Evolutionary conservation across 1,284 basidiomycete species (phyloP).

Genomic region (Rhodotorula sp.): DNA sequence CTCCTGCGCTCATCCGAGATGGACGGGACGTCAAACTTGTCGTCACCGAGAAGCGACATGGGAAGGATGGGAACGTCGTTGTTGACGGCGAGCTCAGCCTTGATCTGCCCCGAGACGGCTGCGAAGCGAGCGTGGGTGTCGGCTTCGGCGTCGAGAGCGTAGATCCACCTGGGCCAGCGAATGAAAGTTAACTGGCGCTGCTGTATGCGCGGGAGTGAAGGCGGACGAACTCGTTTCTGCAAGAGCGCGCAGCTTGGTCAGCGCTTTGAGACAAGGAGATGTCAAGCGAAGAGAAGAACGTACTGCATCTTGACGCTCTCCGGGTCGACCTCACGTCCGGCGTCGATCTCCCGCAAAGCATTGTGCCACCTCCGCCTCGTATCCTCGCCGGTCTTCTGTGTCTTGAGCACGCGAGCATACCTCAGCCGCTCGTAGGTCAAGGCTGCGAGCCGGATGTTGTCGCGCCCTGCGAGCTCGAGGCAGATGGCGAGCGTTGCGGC

Average conservation of each 20-base stretch:
- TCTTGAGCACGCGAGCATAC: slow-evolving; percentile 23
- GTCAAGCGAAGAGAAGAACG: background rate
- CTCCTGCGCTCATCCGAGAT: slow-evolving; percentile 2
- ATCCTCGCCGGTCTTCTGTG: slow-evolving; percentile 21
- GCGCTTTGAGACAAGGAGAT: background rate
- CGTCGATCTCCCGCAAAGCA: background rate
- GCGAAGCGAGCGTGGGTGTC: slow-evolving; percentile 4
- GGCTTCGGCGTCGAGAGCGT: slow-evolving; percentile 4
- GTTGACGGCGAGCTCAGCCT: slow-evolving; percentile 3
- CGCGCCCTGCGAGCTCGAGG: slow-evolving; percentile 4
- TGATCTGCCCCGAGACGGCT: background rate
- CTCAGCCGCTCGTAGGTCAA: slow-evolving; percentile 11
- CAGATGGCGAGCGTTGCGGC: slow-evolving; percentile 19
- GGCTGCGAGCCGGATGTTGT: background rate
- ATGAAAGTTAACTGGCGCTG: background rate
- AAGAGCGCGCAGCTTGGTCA: background rate
- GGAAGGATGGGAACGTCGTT: slow-evolving; percentile 1
- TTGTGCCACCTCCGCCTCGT: slow-evolving; percentile 3
- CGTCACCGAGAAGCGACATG: slow-evolving; percentile 5
- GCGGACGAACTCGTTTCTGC: background rate
- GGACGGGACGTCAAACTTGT: slow-evolving; percentile 8
- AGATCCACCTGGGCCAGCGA: background rate
- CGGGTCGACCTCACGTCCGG: background rate
- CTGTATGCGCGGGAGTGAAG: background rate
- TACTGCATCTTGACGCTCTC: slow-evolving; percentile 1